These are phyloP conservation scores for Stromatinia cepivora DNA, from an alignment of 2,329 filamentous ascomycete species.

Conservation along the genomic window DNA sequence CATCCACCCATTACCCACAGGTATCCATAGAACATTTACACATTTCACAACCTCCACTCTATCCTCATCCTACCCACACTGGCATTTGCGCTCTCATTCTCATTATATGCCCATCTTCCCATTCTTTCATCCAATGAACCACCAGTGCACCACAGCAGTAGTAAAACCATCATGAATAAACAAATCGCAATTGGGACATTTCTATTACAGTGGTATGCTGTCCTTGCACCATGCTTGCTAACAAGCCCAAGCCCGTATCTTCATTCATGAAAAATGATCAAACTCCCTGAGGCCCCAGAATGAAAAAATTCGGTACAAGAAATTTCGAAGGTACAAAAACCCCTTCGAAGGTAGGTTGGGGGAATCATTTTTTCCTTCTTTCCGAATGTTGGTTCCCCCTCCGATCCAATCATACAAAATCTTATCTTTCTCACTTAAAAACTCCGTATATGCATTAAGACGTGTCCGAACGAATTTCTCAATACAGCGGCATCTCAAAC, in stretches of 20 bases:
- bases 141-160: constrained; percentile 8
- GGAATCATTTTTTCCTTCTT: constrained; percentile 10
- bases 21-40: constrained; percentile 6
- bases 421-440: constrained; percentile 31
- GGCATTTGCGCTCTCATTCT: constrained; percentile 32
- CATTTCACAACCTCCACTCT: background rate
- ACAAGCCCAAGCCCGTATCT: constrained; percentile 28
- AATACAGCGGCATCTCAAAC: constrained; percentile 29
- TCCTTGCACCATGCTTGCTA: constrained; percentile 21
- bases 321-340: constrained; percentile 29
- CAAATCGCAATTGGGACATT: constrained; percentile 29
- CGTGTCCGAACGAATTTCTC: constrained; percentile 32
- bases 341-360: constrained; percentile 10
- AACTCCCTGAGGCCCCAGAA: constrained; percentile 20
- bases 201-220: constrained; percentile 38
- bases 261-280: constrained; percentile 19
- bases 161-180: constrained; percentile 22
- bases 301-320: constrained; percentile 31
- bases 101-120: constrained; percentile 9
- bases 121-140: constrained; percentile 13
- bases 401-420: constrained; percentile 27
- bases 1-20: constrained; percentile 2
- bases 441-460: constrained; percentile 41
- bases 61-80: constrained; percentile 21
- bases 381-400: constrained; percentile 27